Percentiles rank a stretch among this genome's conserved stretches.
phyloP scores from a whole-genome alignment of 1,284 basidiomycete species.

The Ustilago sp. region DNA sequence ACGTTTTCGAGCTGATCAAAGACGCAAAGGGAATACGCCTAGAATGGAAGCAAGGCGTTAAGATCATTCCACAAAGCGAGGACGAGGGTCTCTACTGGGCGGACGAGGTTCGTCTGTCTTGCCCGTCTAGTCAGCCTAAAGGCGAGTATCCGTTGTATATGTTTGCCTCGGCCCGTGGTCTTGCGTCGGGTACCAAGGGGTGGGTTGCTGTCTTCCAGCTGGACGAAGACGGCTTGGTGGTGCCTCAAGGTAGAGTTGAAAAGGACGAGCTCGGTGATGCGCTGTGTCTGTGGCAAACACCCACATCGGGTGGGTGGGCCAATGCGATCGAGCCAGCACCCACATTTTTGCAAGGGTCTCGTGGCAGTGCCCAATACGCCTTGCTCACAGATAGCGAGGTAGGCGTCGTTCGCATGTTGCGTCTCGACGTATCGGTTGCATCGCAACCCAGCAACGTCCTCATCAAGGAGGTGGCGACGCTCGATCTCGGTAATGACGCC shows the following conservation, averaged over 20 bases:
- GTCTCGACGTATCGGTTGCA: constrained; percentile 43
- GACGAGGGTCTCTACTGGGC: constrained; percentile 64
- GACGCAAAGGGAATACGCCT: constrained; percentile 33
- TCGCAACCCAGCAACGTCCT: constrained; percentile 6
- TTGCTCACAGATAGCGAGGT: constrained; percentile 70
- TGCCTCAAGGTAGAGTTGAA: constrained; percentile 11
- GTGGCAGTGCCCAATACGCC: constrained; percentile 56
- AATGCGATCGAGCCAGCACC: constrained; percentile 70
- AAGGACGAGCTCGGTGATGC: constrained; percentile 29
- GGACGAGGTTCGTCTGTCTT: constrained; percentile 70
- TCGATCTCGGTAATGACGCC: constrained; percentile 38
- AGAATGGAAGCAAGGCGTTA: constrained; percentile 62
- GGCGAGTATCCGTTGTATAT: constrained; percentile 51
- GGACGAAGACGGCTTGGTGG: constrained; percentile 55
- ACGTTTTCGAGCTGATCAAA: constrained; percentile 57
- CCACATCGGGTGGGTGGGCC: constrained; percentile 71
- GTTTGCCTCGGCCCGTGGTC: constrained; percentile 70
- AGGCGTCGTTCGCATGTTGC: constrained; percentile 68
- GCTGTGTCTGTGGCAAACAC: constrained; percentile 65
- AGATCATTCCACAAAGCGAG: constrained; percentile 63
- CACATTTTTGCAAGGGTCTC: constrained; percentile 31
- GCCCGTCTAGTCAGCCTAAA: constrained; percentile 22
- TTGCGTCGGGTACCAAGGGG: constrained; percentile 65
- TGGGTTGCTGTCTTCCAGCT: constrained; percentile 69
- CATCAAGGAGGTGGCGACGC: constrained; percentile 62